Evolutionary conservation across 2,329 filamentous ascomycete species (phyloP), one percentile per base, ranked within the genome.

Genomic region (Aspergillus hortae): DNA sequence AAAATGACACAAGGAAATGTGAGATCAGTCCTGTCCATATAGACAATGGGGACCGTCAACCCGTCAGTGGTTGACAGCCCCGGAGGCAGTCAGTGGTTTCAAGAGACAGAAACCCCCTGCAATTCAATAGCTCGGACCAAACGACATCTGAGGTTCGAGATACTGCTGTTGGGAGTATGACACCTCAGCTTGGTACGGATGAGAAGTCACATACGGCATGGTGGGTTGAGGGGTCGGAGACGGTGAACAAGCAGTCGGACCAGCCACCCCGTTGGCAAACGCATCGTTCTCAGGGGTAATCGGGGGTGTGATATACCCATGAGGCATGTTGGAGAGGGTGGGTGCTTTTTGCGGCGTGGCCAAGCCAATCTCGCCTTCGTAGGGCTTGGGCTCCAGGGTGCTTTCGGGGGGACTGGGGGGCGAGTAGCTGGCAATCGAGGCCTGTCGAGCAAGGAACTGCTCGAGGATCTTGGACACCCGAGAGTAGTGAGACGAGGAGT

Each of bases 401-500:
- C 61, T 50, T 46, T 74, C 71, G 12, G 69, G 70, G 14, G 74
- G 73, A 41, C 70, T 73, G 33, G 71, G 69, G 41, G 72, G 70
- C 27, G 66, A 61, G 66, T 76, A 68, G 66, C 67, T 72, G 61
- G 77, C 73, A 65, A 84, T 75, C 21, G 81, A 78, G 55, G 80
- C 80, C 69, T 86, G 83, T 54, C 81, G 80, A 57, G 80, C 79
- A 54, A 90, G 77, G 77, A 88, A 88, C 57, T 82, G 76, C 59
- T 88, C 85, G 46, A 89, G 76, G 42, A 80, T 80, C 55, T 78
- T 78, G 9, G 87, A 84, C 9, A 87, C 86, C 32, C 80, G 77
- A 4, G 84, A 87, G 58, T 86, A 79, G 61, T 86, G 83, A 54
- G 80, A 77, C 19, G 85, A 84, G 14, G 83, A 80, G 65, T 89